Conservation (phyloP, 2,329 filamentous ascomycete species). For the Sphaerostilbella broomeana region DNA sequence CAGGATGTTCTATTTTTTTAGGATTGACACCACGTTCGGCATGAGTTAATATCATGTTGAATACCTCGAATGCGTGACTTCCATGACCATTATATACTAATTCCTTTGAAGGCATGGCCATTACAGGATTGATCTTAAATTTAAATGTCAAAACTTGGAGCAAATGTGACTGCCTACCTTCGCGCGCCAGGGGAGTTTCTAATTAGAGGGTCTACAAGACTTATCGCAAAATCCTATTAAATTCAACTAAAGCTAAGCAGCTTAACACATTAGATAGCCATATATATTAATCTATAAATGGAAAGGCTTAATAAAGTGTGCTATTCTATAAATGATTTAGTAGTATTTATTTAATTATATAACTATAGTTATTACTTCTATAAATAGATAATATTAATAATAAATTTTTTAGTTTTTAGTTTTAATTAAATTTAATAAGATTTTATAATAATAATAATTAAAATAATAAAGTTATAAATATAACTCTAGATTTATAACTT, state of each 20-base stretch:
- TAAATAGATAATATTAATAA: background rate
- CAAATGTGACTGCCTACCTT: background rate
- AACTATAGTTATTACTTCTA: background rate
- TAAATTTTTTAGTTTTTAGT: background rate
- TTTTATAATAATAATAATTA: background rate
- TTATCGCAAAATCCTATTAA: constrained; percentile 1
- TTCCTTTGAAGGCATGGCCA: too few species aligned
- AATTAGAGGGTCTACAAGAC: background rate
- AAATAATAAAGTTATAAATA: constrained; percentile 1
- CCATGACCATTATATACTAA: too few species aligned
- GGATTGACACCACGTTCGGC: too few species aligned
- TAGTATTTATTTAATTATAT: background rate
- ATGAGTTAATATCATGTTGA: too few species aligned
- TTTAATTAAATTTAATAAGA: background rate
- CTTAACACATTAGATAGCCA: background rate
- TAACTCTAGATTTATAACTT: background rate
- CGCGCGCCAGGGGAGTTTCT: too few species aligned
- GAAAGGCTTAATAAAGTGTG: background rate
- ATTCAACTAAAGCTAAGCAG: background rate
- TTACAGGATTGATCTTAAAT: background rate
- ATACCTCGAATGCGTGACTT: too few species aligned
- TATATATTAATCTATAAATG: constrained; percentile 1
- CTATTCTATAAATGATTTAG: background rate
- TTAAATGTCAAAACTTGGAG: background rate
- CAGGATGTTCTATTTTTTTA: background rate